Percentiles rank a stretch among this genome's conserved stretches.
Conservation (phyloP, 495 filamentous ascomycete species). For the Cenococcum geophilum region DNA sequence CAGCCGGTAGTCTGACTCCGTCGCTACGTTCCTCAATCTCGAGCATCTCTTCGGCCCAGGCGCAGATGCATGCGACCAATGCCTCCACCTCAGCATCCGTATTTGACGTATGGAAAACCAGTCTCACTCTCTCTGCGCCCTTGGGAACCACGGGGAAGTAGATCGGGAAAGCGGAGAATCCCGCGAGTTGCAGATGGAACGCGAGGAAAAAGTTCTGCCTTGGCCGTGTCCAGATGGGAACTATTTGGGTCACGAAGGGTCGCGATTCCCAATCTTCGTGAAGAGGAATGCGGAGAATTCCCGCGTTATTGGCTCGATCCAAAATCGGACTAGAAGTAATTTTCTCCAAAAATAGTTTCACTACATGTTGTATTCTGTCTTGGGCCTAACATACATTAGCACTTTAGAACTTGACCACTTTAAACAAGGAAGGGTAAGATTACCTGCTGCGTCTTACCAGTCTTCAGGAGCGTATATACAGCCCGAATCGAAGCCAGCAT, state of each 20-base stretch:
- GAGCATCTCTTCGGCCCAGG: constrained; percentile 40
- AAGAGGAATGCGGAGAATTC: constrained; percentile 2
- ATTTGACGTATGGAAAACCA: constrained; percentile 48
- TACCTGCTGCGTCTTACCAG: constrained; percentile 44
- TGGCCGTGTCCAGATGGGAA: neutral
- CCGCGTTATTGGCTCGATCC: constrained; percentile 1
- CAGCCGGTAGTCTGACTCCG: neutral
- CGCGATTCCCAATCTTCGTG: neutral
- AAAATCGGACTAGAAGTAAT: neutral
- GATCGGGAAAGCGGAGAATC: constrained; percentile 32
- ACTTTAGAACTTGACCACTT: neutral
- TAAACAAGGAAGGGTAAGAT: too few relatives aligned
- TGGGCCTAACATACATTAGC: neutral
- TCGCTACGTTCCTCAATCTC: constrained; percentile 22
- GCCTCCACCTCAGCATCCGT: constrained; percentile 45
- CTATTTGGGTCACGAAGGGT: neutral
- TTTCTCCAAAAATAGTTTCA: neutral
- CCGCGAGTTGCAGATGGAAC: neutral
- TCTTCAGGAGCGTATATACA: constrained; percentile 42
- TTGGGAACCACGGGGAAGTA: constrained; percentile 47
- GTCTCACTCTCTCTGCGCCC: constrained; percentile 45
- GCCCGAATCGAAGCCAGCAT: constrained; percentile 45
- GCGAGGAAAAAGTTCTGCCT: neutral
- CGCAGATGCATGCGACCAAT: constrained; percentile 39
- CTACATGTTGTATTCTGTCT: constrained; percentile 7